Conservation (phyloP, 169 alveolate genomes). For the Hepatocystis sp. region DNA sequence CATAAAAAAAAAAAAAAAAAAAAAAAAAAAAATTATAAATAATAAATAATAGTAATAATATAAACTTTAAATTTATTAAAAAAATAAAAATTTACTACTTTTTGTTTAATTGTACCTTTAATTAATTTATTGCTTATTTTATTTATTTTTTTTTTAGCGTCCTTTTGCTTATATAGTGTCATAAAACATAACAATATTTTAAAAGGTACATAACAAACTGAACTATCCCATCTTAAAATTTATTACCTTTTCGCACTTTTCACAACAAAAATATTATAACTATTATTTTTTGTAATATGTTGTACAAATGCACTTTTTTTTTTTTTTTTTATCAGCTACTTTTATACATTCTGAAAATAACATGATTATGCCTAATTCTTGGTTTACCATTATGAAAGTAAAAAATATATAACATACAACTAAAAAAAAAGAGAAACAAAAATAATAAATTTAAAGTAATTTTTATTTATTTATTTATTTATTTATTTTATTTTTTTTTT, state of each 20-base stretch:
- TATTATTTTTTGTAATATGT: too few relatives aligned
- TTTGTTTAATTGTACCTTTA: background rate
- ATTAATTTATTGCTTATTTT: slow-evolving; percentile 4
- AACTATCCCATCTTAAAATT: too few relatives aligned
- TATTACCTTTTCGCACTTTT: too few relatives aligned
- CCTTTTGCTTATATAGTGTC: slow-evolving; percentile 22
- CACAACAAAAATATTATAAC: too few relatives aligned
- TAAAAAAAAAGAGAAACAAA: background rate
- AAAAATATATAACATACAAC: slow-evolving; percentile 9
- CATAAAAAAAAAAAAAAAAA: too few relatives aligned
- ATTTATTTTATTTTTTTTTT: too few relatives aligned
- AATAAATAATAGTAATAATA: too few relatives aligned
- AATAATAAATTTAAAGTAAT: too few relatives aligned
- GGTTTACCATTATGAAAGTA: slow-evolving; percentile 28
- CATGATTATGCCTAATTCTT: slow-evolving; percentile 14
- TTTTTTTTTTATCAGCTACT: slow-evolving; percentile 16
- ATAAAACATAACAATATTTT: slow-evolving; percentile 48
- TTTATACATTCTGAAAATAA: slow-evolving; percentile 32
- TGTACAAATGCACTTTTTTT: too few relatives aligned
- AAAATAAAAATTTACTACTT: background rate
- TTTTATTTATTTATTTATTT: too few relatives aligned
- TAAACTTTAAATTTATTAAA: background rate
- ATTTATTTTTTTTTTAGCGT: too few relatives aligned
- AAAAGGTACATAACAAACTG: slow-evolving; percentile 24
- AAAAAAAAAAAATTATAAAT: too few relatives aligned